Percentiles rank a stretch among this genome's conserved stretches.
These are phyloP conservation scores for Coprinopsis strossmayeri DNA, from an alignment of 768 basidiomycete genomes.

Conservation along the genomic window DNA sequence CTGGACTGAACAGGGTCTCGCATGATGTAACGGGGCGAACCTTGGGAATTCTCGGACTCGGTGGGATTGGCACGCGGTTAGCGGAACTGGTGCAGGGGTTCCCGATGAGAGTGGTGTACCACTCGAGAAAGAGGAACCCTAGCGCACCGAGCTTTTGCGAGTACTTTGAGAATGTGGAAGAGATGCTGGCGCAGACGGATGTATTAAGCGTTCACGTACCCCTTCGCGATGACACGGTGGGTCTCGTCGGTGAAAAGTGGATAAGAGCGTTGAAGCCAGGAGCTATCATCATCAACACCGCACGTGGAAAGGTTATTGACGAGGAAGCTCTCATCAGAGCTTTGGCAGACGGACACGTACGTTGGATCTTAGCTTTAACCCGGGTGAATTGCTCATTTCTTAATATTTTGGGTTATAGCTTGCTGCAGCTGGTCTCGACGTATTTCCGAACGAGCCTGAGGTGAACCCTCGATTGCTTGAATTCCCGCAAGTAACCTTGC, in stretches of 20 bases:
- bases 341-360: conserved; percentile 80
- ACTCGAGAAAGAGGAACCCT: conserved; percentile 51
- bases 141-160: conserved; percentile 67
- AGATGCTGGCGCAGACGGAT: conserved; percentile 67
- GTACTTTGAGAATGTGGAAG: conserved; percentile 59
- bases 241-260: conserved; percentile 66
- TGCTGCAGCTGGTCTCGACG: conserved; percentile 76
- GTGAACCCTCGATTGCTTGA: conserved; percentile 73
- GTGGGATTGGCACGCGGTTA: conserved; percentile 68
- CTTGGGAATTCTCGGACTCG: conserved; percentile 68
- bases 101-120: conserved; percentile 87
- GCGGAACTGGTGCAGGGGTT: conserved; percentile 72
- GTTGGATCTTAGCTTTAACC: conserved; percentile 18
- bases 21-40: conserved; percentile 67
- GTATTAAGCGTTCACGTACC: conserved; percentile 87
- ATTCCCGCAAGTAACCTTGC: conserved; percentile 77
- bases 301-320: conserved; percentile 86
- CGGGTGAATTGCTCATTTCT: neutral
- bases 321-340: conserved; percentile 84
- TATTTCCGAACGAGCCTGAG: conserved; percentile 78
- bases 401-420: conserved; percentile 37
- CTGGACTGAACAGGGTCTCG: conserved; percentile 36
- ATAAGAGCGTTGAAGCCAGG: conserved; percentile 76
- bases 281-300: conserved; percentile 78
- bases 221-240: conserved; percentile 64